Conservation (phyloP, 2,329 filamentous ascomycete genomes). For the Venturia asperata region DNA sequence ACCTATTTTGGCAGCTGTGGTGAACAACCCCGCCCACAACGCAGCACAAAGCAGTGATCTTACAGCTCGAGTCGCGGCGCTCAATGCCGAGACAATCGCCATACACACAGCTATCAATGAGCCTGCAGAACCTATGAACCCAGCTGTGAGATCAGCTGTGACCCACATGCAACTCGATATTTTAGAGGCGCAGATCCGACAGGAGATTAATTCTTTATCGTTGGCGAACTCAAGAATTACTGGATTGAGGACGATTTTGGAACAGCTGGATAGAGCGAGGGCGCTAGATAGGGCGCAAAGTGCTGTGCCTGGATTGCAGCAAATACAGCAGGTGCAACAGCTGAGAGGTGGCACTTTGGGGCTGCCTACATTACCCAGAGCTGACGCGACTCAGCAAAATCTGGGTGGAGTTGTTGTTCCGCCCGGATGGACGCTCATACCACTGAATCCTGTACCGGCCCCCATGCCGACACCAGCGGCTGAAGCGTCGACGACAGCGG, state of each 20-base stretch:
- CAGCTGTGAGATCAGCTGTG: conserved; percentile 17
- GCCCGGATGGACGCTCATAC: conserved; percentile 13
- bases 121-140: conserved; percentile 5
- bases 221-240: neutral
- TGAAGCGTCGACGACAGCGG: conserved; percentile 9
- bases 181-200: conserved; percentile 15
- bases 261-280: conserved; percentile 12
- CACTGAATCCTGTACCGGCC: conserved; percentile 7
- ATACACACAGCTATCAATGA: neutral
- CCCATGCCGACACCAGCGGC: neutral
- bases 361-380: neutral
- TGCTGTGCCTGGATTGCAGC: neutral
- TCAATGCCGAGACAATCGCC: neutral
- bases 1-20: neutral
- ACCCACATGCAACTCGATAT: conserved; percentile 12
- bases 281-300: neutral
- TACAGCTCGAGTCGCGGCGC: neutral
- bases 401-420: conserved; percentile 10
- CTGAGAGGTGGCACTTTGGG: neutral
- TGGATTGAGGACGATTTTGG: neutral
- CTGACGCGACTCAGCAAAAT: neutral
- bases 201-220: conserved; percentile 11
- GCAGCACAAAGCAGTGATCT: neutral
- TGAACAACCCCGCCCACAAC: neutral
- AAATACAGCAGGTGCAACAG: neutral